These are phyloP conservation scores for Collybia mongolica DNA, from an alignment of 768 basidiomycete species.

Conservation along the genomic window DNA sequence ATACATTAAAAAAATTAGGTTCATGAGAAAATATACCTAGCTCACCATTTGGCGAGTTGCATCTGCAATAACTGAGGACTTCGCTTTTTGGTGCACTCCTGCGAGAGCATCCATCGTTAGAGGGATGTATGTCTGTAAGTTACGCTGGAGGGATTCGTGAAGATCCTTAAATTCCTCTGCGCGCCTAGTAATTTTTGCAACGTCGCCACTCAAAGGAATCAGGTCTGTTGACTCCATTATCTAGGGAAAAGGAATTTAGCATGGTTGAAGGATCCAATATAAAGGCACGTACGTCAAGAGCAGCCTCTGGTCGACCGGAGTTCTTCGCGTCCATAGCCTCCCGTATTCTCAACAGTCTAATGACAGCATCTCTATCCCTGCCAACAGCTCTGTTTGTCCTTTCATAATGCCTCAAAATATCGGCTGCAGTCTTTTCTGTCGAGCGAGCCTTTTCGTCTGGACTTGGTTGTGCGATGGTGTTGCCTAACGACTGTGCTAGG, in stretches of 20 bases:
- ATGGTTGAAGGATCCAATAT: not conserved
- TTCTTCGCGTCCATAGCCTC: slow-evolving; percentile 79
- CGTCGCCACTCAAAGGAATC: slow-evolving; percentile 83
- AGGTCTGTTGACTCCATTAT: slow-evolving; percentile 86
- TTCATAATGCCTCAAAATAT: slow-evolving; percentile 80
- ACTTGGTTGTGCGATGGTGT: slow-evolving; percentile 67
- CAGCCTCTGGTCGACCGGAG: slow-evolving; percentile 67
- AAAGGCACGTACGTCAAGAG: slow-evolving; percentile 67
- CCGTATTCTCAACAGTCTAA: slow-evolving; percentile 74
- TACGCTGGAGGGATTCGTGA: slow-evolving; percentile 85
- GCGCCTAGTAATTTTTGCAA: slow-evolving; percentile 78
- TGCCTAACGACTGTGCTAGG: slow-evolving; percentile 85
- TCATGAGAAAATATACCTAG: slow-evolving; percentile 2
- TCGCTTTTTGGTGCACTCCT: slow-evolving; percentile 74
- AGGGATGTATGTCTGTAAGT: slow-evolving; percentile 84
- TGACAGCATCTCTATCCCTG: slow-evolving; percentile 70
- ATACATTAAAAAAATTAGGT: slow-evolving; percentile 8
- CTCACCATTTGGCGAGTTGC: slow-evolving; percentile 74
- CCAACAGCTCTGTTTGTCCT: slow-evolving; percentile 72
- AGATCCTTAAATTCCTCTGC: slow-evolving; percentile 89
- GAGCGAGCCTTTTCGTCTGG: slow-evolving; percentile 61
- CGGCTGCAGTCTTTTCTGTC: slow-evolving; percentile 73
- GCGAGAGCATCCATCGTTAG: slow-evolving; percentile 93
- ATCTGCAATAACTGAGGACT: slow-evolving; percentile 70
- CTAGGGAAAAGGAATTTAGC: slow-evolving; percentile 33